Base-by-base conservation (phyloP, 1,284 basidiomycete genomes). In the Fereydounia khargensis region DNA sequence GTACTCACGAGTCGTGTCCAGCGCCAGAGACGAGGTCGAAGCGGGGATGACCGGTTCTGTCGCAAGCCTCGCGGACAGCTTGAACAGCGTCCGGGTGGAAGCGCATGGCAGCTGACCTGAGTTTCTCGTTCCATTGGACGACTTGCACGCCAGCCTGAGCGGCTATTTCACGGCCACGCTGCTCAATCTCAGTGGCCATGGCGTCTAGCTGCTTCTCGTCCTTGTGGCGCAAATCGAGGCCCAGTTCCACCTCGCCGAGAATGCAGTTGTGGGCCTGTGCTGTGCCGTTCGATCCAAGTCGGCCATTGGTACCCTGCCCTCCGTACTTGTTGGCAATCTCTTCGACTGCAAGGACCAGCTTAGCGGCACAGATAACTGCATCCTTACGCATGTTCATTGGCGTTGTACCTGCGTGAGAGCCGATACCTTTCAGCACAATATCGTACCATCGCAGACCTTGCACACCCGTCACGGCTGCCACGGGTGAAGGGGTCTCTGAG, bases 361-460 rank as follows among this genome's bases (percentile, higher is more conserved):
- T 47, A 3, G 57, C 42, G 4, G 56, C 56, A 22, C 56, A 59
- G 9, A 50, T 40, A 50, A 59, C 54, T 6, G 56, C 56, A 40
- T 59, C 56, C 31, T 50, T 54, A 4, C 56, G 33, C 8, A 51
- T 59, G 16, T 43, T 41, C 31, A 59, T 54, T 5, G 56, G 56
- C 10, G 56, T 59, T 4, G 56, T 54, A 11, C 56, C 56, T 2
- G 56, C 54, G 34, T 59, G 56, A 24, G 50, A 59, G 14, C 54
- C 51, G 16, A 50, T 30, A 24, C 56, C 56, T 7, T 32, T 28
- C 10, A 59, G n/a, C 32, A 44, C 47, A 39, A 59, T 47, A 32
- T 59, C 47, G 31, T 54, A 59, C 56, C 56, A 59, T n/a, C n/a
- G n/a, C n/a, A n/a, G n/a, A n/a, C n/a, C 38, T 59, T 60, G 39